Base-by-base conservation (phyloP, 208 protist species). In the Leptomonas seymouri region DNA sequence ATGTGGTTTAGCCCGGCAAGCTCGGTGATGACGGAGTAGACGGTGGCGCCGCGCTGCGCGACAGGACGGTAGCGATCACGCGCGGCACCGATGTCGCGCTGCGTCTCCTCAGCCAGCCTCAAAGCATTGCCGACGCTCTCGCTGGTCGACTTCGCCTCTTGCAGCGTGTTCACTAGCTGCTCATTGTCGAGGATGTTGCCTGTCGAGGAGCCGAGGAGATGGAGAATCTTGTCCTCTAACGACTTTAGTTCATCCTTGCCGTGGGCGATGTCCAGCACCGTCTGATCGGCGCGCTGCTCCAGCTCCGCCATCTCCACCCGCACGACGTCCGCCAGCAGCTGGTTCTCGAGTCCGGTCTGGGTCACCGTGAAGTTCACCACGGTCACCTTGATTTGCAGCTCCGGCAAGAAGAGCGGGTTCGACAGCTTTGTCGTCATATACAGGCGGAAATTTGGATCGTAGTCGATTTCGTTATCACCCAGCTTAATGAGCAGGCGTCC, bases 151-250 rank as follows among this genome's bases (percentile, higher is more conserved):
- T 99, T 99, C 18, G 95, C 90, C 27, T 93, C 86, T 21, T 93
- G 85, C n/a, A 99, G 81, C 25, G 98, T 97, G 76, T 93, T 93
- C 48, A 99, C 97, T 14, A 99, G 93, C 54, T 87, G 86, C 70
- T 98, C 94, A 77, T 99, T 98, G 76, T 99, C 97, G 28, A 99
- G 83, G 66, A 98, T 98, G 82, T 98, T 98, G 49, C 95, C 97
- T 27, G 94, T 95, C 3, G 94, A 97, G 23, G 89, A 91, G 50
- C 85, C 80, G 14, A 99, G 85, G 23, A 98, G 81, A 44, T 88
- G 72, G 45, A 99, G 83, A 46, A 99, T 98, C 77, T 94, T 90
- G 64, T 97, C 93, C 78, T 98, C 93, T 36, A 98, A 71, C 46
- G 94, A 90, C 72, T 98, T 95, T 14, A 99, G 84, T 82, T 98